Evolutionary conservation across 176 grass and related monocot species (phyloP), one percentile per base, ranked within the genome.

Genomic region (Phoenix roebelenii): DNA sequence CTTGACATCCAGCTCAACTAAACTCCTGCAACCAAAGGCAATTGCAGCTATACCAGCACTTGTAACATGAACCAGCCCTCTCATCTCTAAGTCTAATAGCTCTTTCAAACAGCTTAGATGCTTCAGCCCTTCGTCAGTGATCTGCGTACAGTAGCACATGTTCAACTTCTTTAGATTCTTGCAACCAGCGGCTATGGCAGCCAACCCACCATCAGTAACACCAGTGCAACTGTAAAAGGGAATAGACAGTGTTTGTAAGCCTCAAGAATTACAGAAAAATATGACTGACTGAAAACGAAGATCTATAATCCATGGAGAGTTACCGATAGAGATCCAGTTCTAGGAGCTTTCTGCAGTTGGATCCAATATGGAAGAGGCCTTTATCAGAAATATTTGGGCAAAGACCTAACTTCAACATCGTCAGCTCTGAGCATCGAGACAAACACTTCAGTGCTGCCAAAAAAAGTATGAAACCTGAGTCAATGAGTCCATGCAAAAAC

Each of bases 301-400:
- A 39, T 10, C 7, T 12, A 39, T 39, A 39, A 39, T 39, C 32
- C 32, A 39, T 39, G 1, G 32, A 39, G 6, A 39, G 6, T 79
- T 72, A 98, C 93, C 87, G 76, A 30, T 98, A 98, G 32, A 98
- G 84, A 64, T 98, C 93, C 61, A 98, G 84, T 71, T 92, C 93
- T 16, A 72, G 50, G 26, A 98, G 76, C 16, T 89, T 85, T 75
- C 55, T 64, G 70, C 84, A 89, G 49, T 74, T 92, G 62, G 69
- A 83, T 80, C 75, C 85, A 73, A 98, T 85, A 78, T 44, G 82
- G 44, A 76, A 7, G 73, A 98, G 85, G 68, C 87, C 93, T 76
- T 74, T 55, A 54, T 88, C 73, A 17, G 87, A 83, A 66, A 98
- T 63, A 56, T 70, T 79, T 55, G 85, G 66, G 52, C 87, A 92